Base-by-base conservation (phyloP, 2,329 filamentous ascomycete species). In the Aspergillus awamori region DNA sequence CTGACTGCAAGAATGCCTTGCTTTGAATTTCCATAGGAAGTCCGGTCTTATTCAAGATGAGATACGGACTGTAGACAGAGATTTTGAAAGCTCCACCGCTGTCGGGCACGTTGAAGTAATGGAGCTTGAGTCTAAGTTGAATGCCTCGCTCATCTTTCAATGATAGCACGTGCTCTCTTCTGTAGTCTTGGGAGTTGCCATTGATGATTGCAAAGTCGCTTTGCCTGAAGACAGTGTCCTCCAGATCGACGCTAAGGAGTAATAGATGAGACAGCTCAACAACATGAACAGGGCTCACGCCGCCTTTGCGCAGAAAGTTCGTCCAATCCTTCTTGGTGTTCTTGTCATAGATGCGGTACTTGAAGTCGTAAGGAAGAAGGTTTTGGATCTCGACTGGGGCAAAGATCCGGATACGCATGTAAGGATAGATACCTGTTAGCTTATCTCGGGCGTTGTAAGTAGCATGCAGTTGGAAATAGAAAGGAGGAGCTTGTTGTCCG, bases 151-250 rank as follows among this genome's bases (percentile, higher is more conserved):
- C 88, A 72, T 99, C 95, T 72, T 94, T 96, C 70, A 96, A 89
- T 11, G 90, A 83, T 4, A 99, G 77, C 1, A 83, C 87, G 63
- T 88, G 86, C 76, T 99, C 95, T 68, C 91, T 90, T 56, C 88
- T 87, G 81, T 97, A 98, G 71, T 97, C 94, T 54, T 92, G 88
- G 60, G 87, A 87, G 58, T 91, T 93, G 2, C 93, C 89, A 72
- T 99, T 99, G 81, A 99, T 94, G 70, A 99, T 96, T 24, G 93
- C 89, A 78, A 98, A 99, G 65, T 99, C 95, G 79, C 95, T 98
- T 17, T 93, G 86, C 72, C 93, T 96, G 83, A 96, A 97, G 0
- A 91, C 87, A 0, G 93, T 97, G 72, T 99, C 95, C 78, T 99
- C 92, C 88, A 99, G 92, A 70, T 98, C 93, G 64, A 99, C 86